These are phyloP conservation scores for Phytophthora lateralis DNA, from an alignment of 352 stramenopile species.

Conservation along the genomic window DNA sequence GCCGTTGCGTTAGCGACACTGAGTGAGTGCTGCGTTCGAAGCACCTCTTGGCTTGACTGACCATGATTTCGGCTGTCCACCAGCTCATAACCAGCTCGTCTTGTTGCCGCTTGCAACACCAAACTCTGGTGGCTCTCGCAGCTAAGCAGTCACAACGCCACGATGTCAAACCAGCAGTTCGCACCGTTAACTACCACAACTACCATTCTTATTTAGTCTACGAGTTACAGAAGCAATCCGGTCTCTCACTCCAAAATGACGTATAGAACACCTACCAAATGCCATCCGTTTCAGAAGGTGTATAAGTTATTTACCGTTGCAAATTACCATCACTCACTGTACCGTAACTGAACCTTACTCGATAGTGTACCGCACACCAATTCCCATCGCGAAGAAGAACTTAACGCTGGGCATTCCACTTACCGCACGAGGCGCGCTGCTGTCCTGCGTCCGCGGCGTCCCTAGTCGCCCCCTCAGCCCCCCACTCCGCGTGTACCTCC, in stretches of 20 bases:
- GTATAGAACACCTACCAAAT: too few species aligned
- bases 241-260: too few species aligned
- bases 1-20: background rate
- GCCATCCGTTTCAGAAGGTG: background rate
- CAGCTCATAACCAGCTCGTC: background rate
- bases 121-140: slow-evolving; percentile 9
- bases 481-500: background rate
- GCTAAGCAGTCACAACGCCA: slow-evolving; percentile 10
- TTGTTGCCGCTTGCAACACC: background rate
- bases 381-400: slow-evolving; percentile 14
- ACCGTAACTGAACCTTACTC: slow-evolving; percentile 10
- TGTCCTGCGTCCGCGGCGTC: slow-evolving; percentile 1
- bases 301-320: background rate
- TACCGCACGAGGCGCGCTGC: slow-evolving; percentile 12
- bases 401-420: slow-evolving; percentile 12
- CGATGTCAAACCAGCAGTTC: slow-evolving; percentile 2
- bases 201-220: background rate
- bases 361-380: slow-evolving; percentile 11
- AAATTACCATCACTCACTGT: slow-evolving; percentile 4
- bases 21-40: background rate
- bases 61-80: slow-evolving; percentile 20
- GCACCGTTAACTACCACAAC: background rate
- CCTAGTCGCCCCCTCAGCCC: background rate
- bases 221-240: too few species aligned
- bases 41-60: slow-evolving; percentile 2